phyloP scores from a whole-genome alignment of 768 basidiomycete genomes.

The Kwoniella europaea region DNA sequence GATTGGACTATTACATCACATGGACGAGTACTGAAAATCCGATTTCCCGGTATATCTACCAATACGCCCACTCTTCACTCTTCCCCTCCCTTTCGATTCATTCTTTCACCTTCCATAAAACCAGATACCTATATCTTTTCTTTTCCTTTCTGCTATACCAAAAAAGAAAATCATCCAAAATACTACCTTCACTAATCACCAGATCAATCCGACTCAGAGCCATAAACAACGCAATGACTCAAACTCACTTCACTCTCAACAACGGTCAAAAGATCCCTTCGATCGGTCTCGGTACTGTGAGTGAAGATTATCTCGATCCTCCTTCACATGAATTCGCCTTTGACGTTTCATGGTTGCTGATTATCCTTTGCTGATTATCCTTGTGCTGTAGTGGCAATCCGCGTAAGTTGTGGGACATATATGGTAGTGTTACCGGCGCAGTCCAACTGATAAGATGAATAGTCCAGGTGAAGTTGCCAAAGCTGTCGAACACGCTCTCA shows the following conservation, averaged over 20 bases:
- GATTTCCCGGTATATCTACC: constrained; percentile 8
- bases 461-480: constrained; percentile 51
- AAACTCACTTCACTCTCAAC: constrained; percentile 53
- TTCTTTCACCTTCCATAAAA: constrained; percentile 6
- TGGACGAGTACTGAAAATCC: neutral
- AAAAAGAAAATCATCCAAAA: constrained; percentile 11
- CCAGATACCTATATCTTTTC: neutral
- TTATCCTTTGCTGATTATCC: neutral
- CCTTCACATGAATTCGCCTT: neutral
- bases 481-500: constrained; percentile 54
- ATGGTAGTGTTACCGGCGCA: neutral
- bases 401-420: constrained; percentile 29
- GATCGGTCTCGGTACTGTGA: constrained; percentile 67
- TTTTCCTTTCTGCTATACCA: constrained; percentile 12
- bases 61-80: neutral
- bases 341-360: neutral
- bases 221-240: constrained; percentile 36
- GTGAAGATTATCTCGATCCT: constrained; percentile 18
- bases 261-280: constrained; percentile 71
- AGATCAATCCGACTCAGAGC: constrained; percentile 19
- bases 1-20: constrained; percentile 1
- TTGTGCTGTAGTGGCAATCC: constrained; percentile 45
- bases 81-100: neutral
- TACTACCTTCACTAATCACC: constrained; percentile 25
- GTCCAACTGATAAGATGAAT: constrained; percentile 4